Base-by-base conservation (phyloP, 495 filamentous ascomycete genomes). In the Pyronema domesticum region DNA sequence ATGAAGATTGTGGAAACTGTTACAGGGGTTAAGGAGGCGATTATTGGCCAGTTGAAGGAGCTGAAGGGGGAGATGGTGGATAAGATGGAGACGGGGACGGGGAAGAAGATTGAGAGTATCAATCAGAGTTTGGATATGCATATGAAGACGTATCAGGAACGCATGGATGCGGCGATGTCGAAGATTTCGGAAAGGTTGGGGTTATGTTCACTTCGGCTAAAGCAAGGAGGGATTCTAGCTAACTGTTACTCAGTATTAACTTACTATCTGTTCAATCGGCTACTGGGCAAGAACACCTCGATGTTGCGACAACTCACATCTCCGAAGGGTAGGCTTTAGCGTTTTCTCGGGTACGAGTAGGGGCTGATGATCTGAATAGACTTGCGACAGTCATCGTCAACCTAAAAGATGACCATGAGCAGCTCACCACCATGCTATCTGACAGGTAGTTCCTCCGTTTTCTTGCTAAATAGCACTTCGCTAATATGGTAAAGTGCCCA, bases 81-180 rank as follows among this genome's bases (percentile, higher is more conserved):
- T 13, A 50, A 50, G 3, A 35, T 50, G 11, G 19, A 35, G 30
- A 19, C 34, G 7, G 30, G 47, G 5, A 34, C 34, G 3, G 17
- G 7, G 8, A 3, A n/a, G 1, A 50, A 50, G 18, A 36, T 13
- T 50, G 47, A 50, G 11, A 47, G 9, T 47, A 11, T 47, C 45
- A 11, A 17, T 11, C 30, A 11, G 30, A 35, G 14, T 19, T 3
- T 14, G 45, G 13, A 10, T 36, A 11, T 35, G 3, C 10, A 61
- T 35, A 56, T 46, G n/a, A 60, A 42, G 48, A 34, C 3, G 57
- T 51, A 18, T 47, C 59, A 7, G 33, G 54, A 48, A 47, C 47
- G 9, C 43, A 46, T 49, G 47, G 45, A 7, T 46, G 59, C 44
- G 46, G 59, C 35, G 55, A 61, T 50, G 59, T 54, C 15, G 23